Evolutionary conservation across 352 stramenopile species (phyloP).

Genomic region (Phytophthora melonis): DNA sequence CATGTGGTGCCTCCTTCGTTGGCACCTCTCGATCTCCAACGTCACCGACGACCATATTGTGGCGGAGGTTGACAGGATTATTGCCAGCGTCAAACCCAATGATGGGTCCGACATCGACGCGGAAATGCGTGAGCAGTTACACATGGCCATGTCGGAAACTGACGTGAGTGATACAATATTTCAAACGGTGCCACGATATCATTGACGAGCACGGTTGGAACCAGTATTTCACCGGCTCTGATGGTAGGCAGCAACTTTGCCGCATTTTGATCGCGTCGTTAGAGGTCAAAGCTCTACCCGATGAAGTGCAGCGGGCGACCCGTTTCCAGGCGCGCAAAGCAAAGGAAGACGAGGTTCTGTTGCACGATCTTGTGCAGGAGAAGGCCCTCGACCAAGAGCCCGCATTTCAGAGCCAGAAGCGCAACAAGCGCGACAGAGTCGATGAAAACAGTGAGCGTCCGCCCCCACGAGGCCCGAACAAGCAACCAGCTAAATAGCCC

Average conservation of each 20-base stretch:
- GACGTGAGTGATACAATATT: slow-evolving; percentile 17
- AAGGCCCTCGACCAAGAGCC: background rate
- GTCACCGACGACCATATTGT: slow-evolving; percentile 1
- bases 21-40: too few relatives aligned
- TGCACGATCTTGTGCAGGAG: slow-evolving; percentile 2
- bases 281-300: background rate
- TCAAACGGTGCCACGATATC: background rate
- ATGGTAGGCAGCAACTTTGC: slow-evolving; percentile 3
- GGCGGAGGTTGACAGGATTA: slow-evolving; percentile 3
- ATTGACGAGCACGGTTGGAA: slow-evolving; percentile 1
- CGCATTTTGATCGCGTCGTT: slow-evolving; percentile 3
- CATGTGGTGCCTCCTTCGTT: too few relatives aligned
- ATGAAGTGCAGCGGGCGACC: background rate
- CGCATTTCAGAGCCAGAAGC: slow-evolving; percentile 6
- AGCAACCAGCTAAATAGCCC: too few relatives aligned
- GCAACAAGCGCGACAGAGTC: background rate
- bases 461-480: too few relatives aligned
- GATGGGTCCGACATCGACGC: slow-evolving; percentile 2
- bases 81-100: slow-evolving; percentile 2
- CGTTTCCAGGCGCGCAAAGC: slow-evolving; percentile 13
- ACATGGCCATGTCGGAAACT: background rate
- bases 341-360: background rate
- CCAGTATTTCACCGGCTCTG: background rate
- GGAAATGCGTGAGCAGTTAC: background rate
- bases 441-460: too few relatives aligned